Conservation (phyloP, 305 asterid species). For the Fraxinus nigra region DNA sequence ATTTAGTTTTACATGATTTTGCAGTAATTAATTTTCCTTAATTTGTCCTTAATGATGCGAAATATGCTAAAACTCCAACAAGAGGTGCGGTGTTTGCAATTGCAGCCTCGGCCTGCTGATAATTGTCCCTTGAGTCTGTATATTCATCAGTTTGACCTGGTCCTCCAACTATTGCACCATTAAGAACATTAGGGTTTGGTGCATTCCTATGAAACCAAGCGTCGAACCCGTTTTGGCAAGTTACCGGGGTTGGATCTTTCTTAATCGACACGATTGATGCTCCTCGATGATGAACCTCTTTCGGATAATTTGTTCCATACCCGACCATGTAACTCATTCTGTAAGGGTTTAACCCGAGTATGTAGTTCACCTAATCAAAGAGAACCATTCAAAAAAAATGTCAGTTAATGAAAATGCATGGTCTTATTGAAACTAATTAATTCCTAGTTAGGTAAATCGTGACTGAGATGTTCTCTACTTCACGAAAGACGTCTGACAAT, state of each 20-base stretch:
- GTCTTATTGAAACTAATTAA: not conserved
- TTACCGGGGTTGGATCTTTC: conserved; percentile 22
- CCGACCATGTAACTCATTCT: conserved; percentile 71
- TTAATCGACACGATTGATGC: conserved; percentile 61
- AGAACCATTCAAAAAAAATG: not conserved
- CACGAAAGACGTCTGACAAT: not conserved
- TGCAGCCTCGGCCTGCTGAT: conserved; percentile 54
- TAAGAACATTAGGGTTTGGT: conserved; percentile 53
- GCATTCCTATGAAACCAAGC: conserved; percentile 39
- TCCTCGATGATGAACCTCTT: conserved; percentile 54
- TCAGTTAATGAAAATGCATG: not conserved
- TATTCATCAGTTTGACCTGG: conserved; percentile 45
- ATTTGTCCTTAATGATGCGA: conserved; percentile 17
- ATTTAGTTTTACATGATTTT: not conserved
- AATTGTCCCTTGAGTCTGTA: conserved; percentile 41
- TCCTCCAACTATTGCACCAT: conserved; percentile 73
- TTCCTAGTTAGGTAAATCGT: not conserved
- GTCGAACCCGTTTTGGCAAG: conserved; percentile 42
- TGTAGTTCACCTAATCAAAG: conserved; percentile 48
- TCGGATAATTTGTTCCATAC: conserved; percentile 52
- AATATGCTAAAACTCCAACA: conserved; percentile 56
- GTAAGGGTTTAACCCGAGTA: conserved; percentile 57
- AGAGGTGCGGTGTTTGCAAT: conserved; percentile 51
- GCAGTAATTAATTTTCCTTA: not conserved
- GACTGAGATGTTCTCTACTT: not conserved